Evolutionary conservation across 805 yeast species (phyloP).

Genomic region (Kodamaea laetipori): DNA sequence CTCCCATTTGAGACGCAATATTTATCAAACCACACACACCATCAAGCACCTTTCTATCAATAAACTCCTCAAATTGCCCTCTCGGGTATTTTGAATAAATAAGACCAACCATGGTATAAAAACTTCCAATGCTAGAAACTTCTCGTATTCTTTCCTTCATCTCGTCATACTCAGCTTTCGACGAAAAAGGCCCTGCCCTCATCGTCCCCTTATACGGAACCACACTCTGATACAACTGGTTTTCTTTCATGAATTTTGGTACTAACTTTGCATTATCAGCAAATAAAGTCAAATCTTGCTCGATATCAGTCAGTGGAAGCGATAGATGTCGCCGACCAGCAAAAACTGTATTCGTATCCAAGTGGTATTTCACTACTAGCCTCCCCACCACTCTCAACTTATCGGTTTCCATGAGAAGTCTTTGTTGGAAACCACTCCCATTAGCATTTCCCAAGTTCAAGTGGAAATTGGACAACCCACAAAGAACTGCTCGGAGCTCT

Average conservation of each 20-base stretch:
- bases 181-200: constrained; percentile 21
- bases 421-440: background rate
- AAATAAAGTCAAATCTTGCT: constrained; percentile 24
- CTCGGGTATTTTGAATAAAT: constrained; percentile 31
- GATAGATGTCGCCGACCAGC: constrained; percentile 32
- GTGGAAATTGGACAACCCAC: constrained; percentile 30
- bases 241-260: constrained; percentile 34
- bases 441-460: constrained; percentile 1
- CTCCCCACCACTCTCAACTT: constrained; percentile 33
- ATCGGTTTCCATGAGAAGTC: constrained; percentile 14
- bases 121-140: constrained; percentile 35
- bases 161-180: constrained; percentile 13
- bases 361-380: constrained; percentile 23
- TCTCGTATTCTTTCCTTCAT: constrained; percentile 20
- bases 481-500: constrained; percentile 30
- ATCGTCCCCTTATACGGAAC: constrained; percentile 36
- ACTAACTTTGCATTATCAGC: constrained; percentile 22
- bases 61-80: constrained; percentile 17
- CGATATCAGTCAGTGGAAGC: constrained; percentile 29
- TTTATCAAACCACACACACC: constrained; percentile 36
- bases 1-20: constrained; percentile 15
- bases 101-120: constrained; percentile 41
- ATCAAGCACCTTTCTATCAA: constrained; percentile 27
- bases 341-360: constrained; percentile 31
- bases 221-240: constrained; percentile 27